These are phyloP conservation scores for Suillus plorans DNA, from an alignment of 768 basidiomycete species.

Conservation along the genomic window DNA sequence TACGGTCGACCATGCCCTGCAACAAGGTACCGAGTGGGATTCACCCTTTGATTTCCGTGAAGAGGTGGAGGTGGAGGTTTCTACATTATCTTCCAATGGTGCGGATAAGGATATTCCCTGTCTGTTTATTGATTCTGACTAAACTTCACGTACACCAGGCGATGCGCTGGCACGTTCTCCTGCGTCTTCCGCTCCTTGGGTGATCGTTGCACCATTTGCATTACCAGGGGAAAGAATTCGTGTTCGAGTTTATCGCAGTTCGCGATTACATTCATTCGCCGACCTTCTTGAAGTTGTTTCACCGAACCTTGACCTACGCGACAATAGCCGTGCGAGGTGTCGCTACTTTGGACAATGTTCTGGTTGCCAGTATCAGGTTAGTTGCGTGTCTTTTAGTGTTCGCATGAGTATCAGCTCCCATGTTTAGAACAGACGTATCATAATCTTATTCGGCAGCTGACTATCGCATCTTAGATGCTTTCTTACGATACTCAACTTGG, in stretches of 20 bases:
- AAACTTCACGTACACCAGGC: slow-evolving; percentile 39
- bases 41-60: slow-evolving; percentile 60
- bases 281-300: slow-evolving; percentile 66
- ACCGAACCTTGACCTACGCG: slow-evolving; percentile 66
- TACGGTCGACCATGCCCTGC: slow-evolving; percentile 48
- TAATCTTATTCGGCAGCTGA: background rate
- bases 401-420: background rate
- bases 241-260: slow-evolving; percentile 69
- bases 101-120: slow-evolving; percentile 15
- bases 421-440: background rate
- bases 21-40: slow-evolving; percentile 51
- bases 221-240: slow-evolving; percentile 82
- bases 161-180: slow-evolving; percentile 62
- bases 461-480: slow-evolving; percentile 58
- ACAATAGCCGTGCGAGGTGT: slow-evolving; percentile 67
- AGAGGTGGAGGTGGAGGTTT: slow-evolving; percentile 67
- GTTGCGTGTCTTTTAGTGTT: slow-evolving; percentile 7
- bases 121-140: background rate
- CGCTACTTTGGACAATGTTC: slow-evolving; percentile 88
- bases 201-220: slow-evolving; percentile 78
- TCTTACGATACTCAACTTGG: slow-evolving; percentile 84
- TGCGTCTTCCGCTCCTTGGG: slow-evolving; percentile 62
- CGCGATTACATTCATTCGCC: slow-evolving; percentile 70
- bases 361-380: slow-evolving; percentile 92
- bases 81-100: slow-evolving; percentile 64